These are phyloP conservation scores for Boletales sp. DNA, from an alignment of 768 basidiomycete species.

Conservation along the genomic window DNA sequence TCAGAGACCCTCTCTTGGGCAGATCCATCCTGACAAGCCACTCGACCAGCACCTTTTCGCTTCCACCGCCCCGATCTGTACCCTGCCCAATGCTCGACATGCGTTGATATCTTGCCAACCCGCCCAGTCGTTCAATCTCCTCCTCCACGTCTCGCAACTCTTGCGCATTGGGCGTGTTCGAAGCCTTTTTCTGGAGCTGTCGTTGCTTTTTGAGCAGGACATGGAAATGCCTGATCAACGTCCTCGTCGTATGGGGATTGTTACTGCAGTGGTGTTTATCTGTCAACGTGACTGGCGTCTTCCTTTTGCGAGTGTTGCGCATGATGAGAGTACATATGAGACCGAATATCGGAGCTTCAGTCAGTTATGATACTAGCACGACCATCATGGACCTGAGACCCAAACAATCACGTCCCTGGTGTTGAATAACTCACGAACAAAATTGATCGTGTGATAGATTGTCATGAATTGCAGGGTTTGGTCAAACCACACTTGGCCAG, in stretches of 20 bases:
- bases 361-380: no score
- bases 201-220: slow-evolving; percentile 68
- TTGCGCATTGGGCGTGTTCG: slow-evolving; percentile 12
- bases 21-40: slow-evolving; percentile 66
- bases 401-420: no score
- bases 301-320: slow-evolving; percentile 44
- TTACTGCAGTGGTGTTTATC: slow-evolving; percentile 32
- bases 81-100: slow-evolving; percentile 84
- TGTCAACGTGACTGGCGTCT: slow-evolving; percentile 40
- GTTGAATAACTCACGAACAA: no score
- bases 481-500: no score
- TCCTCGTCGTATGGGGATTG: slow-evolving; percentile 60
- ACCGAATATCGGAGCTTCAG: no score
- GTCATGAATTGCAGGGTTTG: no score
- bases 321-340: slow-evolving; percentile 15
- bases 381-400: no score
- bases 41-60: slow-evolving; percentile 70
- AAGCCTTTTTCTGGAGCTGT: slow-evolving; percentile 41
- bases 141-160: slow-evolving; percentile 52
- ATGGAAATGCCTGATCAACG: slow-evolving; percentile 78
- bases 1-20: slow-evolving; percentile 23
- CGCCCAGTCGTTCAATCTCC: slow-evolving; percentile 70
- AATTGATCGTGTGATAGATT: no score
- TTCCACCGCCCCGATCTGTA: slow-evolving; percentile 81
- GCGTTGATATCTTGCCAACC: slow-evolving; percentile 74